Percentiles rank a stretch among this genome's conserved stretches.
Conservation (phyloP, 345 rosid species). For the Combretum micranthum region DNA sequence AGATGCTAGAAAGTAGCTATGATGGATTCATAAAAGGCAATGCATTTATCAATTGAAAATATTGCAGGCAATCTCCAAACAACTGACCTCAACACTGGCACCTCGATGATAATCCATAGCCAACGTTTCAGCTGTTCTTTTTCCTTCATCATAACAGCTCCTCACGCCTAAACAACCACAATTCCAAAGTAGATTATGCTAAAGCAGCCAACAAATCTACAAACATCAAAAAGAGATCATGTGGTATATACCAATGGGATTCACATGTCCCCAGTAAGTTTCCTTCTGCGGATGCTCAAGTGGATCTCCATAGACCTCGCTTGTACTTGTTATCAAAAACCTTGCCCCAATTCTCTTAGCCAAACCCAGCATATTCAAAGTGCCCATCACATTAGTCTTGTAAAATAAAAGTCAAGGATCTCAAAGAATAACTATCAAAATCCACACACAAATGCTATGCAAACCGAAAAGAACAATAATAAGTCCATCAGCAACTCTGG, state of each 20-base stretch:
- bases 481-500: neutral
- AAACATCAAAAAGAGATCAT: constrained; percentile 1
- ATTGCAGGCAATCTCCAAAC: too few species aligned
- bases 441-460: neutral
- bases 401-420: constrained; percentile 49
- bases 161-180: constrained; percentile 56
- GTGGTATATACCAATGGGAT: constrained; percentile 67
- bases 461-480: too few species aligned
- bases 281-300: constrained; percentile 99
- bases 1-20: too few species aligned
- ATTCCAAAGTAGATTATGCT: neutral
- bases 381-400: constrained; percentile 99
- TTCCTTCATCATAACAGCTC: constrained; percentile 99
- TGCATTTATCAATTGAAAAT: too few species aligned
- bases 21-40: too few species aligned
- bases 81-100: constrained; percentile 80
- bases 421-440: constrained; percentile 10
- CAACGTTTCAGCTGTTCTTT: constrained; percentile 91
- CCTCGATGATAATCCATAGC: constrained; percentile 98
- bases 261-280: constrained; percentile 97
- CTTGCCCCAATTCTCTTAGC: constrained; percentile 98
- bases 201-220: constrained; percentile 3
- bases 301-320: constrained; percentile 99
- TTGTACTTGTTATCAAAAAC: constrained; percentile 94
- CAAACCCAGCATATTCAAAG: constrained; percentile 94